These are phyloP conservation scores for Candida pseudoglaebosa DNA, from an alignment of 805 yeast species.

Conservation along the genomic window DNA sequence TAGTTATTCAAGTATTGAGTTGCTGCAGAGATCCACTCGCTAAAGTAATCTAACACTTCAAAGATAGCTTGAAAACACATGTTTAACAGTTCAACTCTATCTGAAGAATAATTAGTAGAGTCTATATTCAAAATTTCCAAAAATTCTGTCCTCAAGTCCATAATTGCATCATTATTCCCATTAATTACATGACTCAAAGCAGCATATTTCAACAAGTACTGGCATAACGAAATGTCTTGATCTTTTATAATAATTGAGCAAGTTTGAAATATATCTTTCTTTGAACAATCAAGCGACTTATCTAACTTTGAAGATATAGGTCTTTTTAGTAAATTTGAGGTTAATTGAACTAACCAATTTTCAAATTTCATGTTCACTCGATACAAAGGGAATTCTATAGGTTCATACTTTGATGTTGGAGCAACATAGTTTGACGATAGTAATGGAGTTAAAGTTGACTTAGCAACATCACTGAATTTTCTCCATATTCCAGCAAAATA, in stretches of 20 bases:
- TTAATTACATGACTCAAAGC: constrained; percentile 60
- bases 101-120: constrained; percentile 42
- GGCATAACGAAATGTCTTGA: constrained; percentile 66
- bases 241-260: constrained; percentile 58
- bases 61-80: constrained; percentile 72
- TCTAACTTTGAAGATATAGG: constrained; percentile 16
- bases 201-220: constrained; percentile 73
- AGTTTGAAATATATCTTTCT: constrained; percentile 49
- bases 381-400: constrained; percentile 62
- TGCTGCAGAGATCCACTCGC: constrained; percentile 62
- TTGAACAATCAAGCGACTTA: constrained; percentile 12
- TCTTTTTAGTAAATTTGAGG: constrained; percentile 60
- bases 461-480: constrained; percentile 59
- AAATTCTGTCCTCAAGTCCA: constrained; percentile 57
- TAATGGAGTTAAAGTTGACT: constrained; percentile 72
- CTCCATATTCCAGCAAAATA: constrained; percentile 46
- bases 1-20: constrained; percentile 28
- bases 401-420: constrained; percentile 47
- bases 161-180: constrained; percentile 33
- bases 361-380: constrained; percentile 51
- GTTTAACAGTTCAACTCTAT: constrained; percentile 54
- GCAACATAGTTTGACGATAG: constrained; percentile 68
- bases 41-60: constrained; percentile 75
- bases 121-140: constrained; percentile 51
- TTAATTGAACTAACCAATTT: constrained; percentile 68